Base-by-base conservation (phyloP, 768 basidiomycete genomes). In the Ramaria rubella region DNA sequence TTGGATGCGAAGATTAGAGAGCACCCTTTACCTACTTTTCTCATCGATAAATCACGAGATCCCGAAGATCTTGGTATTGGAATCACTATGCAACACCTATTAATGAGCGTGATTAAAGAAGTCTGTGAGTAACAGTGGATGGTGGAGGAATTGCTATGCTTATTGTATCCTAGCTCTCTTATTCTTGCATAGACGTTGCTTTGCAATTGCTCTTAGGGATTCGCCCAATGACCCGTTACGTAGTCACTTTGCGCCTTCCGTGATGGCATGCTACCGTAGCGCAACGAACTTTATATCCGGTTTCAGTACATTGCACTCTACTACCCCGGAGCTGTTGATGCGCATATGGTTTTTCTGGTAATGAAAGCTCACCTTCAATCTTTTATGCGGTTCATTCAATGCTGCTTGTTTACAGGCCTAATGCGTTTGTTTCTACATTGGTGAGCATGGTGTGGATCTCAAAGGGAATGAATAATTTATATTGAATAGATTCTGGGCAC, bases 161-260 rank as follows among this genome's bases (percentile, higher is more conserved):
- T 21, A 15, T 27, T 42, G 40, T 3, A 21, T 19, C 6, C 4
- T 21, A 87, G 86, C 83, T 17, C 72, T 87, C 27, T 70, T 87
- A 7, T 86, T 86, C 64, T 78, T 87, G 49, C 86, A 87, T 65
- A 83, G 87, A 15, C 82, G 83, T 62, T 89, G 85, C 73, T 87
- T 89, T 61, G 83, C 86, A 3, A 82, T 86, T 64, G 87, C 86
- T 3, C 75, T 89, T 33, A 74, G 77, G 23, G 85, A 79, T 49
- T 78, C 78, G 57, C 81, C 87, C 5, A 68, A 70, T 4, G 81
- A 89, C 67, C 87, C 87, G 19, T 79, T 89, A 67, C 80, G 78
- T 65, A 84, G 81, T 61, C 80, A 73, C 55, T 86, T 82, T 61
- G 82, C 81, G 6, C 79, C 81, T 3, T 83, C 83, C 3, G 85